Conservation (phyloP, 208 protist genomes). For the Trichomonas vaginalis region DNA sequence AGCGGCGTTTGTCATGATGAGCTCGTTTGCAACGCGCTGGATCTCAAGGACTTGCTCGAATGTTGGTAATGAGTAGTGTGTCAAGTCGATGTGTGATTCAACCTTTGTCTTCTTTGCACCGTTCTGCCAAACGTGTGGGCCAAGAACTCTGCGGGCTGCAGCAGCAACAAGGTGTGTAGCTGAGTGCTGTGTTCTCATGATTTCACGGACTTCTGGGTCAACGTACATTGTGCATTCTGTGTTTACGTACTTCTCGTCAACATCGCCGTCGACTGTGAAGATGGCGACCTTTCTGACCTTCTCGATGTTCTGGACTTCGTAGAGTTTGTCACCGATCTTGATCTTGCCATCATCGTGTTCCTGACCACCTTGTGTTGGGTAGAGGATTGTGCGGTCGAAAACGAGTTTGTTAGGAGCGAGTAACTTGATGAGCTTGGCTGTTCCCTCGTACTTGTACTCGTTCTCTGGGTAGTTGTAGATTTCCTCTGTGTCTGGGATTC, state of each 20-base stretch:
- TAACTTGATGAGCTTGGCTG: neutral
- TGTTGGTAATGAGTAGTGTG: conserved; percentile 11
- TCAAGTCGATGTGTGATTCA: conserved; percentile 12
- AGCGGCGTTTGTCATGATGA: neutral
- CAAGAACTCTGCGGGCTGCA: neutral
- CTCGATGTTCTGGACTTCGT: neutral
- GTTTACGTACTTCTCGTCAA: neutral
- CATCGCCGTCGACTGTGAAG: neutral
- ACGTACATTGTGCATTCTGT: neutral
- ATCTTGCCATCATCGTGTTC: conserved; percentile 16
- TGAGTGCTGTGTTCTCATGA: neutral
- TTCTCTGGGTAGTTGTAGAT: neutral
- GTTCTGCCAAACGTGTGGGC: conserved; percentile 20
- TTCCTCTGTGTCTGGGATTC: neutral
- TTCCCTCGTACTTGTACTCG: neutral
- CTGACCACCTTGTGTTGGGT: conserved; percentile 17
- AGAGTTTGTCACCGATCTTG: neutral
- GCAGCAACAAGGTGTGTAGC: conserved; percentile 15
- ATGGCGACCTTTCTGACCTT: neutral
- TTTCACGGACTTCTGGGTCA: conserved; percentile 6
- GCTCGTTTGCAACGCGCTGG: neutral
- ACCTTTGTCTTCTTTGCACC: conserved; percentile 17
- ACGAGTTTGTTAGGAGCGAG: neutral
- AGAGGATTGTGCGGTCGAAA: conserved; percentile 7
- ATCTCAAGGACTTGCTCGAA: neutral